Conservation (phyloP, 2,329 filamentous ascomycete species). For the Fusarium tjaetaba region DNA sequence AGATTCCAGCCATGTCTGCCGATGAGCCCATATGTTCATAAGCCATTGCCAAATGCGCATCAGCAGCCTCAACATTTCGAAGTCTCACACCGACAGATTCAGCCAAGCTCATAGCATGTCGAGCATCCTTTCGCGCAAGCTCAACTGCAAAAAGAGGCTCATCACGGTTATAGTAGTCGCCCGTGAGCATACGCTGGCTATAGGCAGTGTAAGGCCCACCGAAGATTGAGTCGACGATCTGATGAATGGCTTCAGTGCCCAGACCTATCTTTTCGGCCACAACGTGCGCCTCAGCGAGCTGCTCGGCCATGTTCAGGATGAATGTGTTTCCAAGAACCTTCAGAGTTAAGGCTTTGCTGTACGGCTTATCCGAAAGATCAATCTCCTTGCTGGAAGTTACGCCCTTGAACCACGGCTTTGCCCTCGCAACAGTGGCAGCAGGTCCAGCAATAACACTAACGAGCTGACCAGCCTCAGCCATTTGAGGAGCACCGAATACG, state of each 20-base stretch:
- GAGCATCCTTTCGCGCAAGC: slow-evolving; percentile 82
- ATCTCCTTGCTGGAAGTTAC: slow-evolving; percentile 77
- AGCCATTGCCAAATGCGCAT: slow-evolving; percentile 74
- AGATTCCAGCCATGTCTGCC: slow-evolving; percentile 85
- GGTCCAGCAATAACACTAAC: slow-evolving; percentile 79
- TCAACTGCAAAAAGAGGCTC: slow-evolving; percentile 87
- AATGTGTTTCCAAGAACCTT: slow-evolving; percentile 91
- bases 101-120: slow-evolving; percentile 77
- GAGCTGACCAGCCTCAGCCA: slow-evolving; percentile 76
- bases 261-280: slow-evolving; percentile 84
- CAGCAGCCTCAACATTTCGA: slow-evolving; percentile 71
- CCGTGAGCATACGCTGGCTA: slow-evolving; percentile 75
- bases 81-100: slow-evolving; percentile 69
- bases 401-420: slow-evolving; percentile 76
- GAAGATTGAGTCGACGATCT: slow-evolving; percentile 78
- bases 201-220: slow-evolving; percentile 81
- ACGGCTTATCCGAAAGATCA: slow-evolving; percentile 75
- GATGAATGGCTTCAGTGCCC: slow-evolving; percentile 74
- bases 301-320: slow-evolving; percentile 82
- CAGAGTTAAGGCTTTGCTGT: slow-evolving; percentile 74
- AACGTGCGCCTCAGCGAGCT: slow-evolving; percentile 80
- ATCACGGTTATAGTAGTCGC: slow-evolving; percentile 79
- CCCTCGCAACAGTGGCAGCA: slow-evolving; percentile 66
- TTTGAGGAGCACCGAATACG: slow-evolving; percentile 77
- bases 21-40: slow-evolving; percentile 73